Evolutionary conservation across 1,284 basidiomycete genomes (phyloP).

Genomic region (Lignosus rhinocerotis): DNA sequence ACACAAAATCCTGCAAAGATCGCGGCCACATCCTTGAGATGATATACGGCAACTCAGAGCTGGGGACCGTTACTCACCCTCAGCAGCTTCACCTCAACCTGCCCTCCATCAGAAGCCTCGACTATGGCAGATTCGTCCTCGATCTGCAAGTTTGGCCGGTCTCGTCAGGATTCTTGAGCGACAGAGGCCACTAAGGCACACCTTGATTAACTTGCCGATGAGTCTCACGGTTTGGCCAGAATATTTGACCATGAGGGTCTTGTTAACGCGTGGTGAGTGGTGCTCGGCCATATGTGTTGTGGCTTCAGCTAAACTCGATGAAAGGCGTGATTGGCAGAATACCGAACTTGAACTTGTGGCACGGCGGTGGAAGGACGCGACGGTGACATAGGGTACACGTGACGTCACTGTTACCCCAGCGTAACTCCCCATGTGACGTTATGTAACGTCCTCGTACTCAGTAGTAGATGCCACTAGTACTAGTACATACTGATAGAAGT

Average conservation of each 20-base stretch:
- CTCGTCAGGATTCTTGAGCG: background rate
- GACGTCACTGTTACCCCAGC: background rate
- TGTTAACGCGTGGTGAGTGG: conserved; percentile 66
- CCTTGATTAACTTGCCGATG: conserved; percentile 69
- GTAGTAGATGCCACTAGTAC: no score
- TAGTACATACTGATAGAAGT: no score
- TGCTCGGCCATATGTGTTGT: conserved; percentile 38
- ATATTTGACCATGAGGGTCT: conserved; percentile 55
- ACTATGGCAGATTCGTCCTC: conserved; percentile 61
- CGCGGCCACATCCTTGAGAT: background rate
- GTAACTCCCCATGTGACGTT: no score
- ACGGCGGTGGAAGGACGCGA: background rate
- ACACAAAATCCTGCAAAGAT: conserved; percentile 43
- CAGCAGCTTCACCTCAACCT: conserved; percentile 53
- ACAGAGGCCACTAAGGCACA: conserved; percentile 32
- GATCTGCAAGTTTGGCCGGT: conserved; percentile 38
- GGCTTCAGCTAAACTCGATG: background rate
- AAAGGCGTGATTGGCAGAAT: background rate
- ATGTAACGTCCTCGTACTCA: no score
- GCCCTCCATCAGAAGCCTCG: conserved; percentile 70
- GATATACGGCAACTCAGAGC: background rate
- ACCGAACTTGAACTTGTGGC: no score
- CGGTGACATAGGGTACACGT: background rate
- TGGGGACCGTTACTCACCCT: conserved; percentile 1
- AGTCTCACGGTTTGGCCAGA: conserved; percentile 68